Conservation (phyloP, 1,284 basidiomycete species). For the Ceratobasidium sp. region DNA sequence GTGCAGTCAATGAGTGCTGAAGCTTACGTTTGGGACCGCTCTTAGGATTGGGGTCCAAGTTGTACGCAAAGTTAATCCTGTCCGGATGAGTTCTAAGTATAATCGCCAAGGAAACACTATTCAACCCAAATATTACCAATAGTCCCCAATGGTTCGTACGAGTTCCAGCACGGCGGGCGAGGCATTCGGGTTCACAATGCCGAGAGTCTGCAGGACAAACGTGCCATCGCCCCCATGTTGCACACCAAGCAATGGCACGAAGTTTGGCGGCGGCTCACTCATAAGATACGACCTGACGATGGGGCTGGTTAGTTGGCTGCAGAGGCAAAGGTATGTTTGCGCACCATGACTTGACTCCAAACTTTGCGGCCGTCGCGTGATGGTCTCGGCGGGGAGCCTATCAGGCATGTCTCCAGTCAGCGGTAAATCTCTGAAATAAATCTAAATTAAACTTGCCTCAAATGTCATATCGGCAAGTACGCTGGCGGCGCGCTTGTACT, state of each 20-base stretch:
- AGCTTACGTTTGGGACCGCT: slow-evolving; percentile 3
- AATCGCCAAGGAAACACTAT: neutral
- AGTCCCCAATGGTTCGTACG: slow-evolving; percentile 21
- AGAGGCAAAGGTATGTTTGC: neutral
- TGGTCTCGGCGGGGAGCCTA: slow-evolving; percentile 28
- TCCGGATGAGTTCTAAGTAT: neutral
- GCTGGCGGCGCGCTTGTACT: slow-evolving; percentile 40
- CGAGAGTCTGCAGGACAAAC: slow-evolving; percentile 11
- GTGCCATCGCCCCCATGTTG: neutral
- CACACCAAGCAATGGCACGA: neutral
- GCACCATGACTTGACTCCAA: slow-evolving; percentile 35
- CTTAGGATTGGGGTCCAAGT: slow-evolving; percentile 29
- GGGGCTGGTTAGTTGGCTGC: neutral
- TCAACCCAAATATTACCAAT: slow-evolving; percentile 1
- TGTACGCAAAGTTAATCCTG: slow-evolving; percentile 42
- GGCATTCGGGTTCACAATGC: neutral
- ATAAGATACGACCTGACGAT: slow-evolving; percentile 20
- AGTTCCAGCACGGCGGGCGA: slow-evolving; percentile 14
- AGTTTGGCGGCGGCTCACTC: slow-evolving; percentile 1
- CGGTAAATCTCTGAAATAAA: neutral
- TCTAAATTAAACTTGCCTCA: slow-evolving; percentile 4
- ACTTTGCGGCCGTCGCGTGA: slow-evolving; percentile 17
- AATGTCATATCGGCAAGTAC: slow-evolving; percentile 36
- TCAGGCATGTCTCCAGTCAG: neutral
- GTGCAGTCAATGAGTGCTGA: neutral